Base-by-base conservation (phyloP, 805 yeast species). In the Wickerhamomyces queroliae region DNA sequence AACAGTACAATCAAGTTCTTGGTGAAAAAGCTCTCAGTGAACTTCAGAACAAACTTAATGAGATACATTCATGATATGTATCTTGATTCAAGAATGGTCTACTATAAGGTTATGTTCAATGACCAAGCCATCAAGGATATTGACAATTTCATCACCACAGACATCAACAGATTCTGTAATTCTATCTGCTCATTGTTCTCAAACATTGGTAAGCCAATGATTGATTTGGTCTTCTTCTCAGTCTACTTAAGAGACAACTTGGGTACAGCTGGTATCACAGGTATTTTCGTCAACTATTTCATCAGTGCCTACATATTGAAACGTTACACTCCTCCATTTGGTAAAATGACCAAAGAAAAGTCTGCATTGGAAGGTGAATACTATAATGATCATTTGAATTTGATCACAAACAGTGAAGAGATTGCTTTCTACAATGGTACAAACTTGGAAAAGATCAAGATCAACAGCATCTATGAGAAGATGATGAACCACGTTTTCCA, bases 381-480 rank as follows among this genome's bases (percentile, higher is more conserved):
- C 58, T 85, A 89, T 59, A 88, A 85, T 50, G 83, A 85, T 49
- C 95, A 90, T 57, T 66, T 88, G 53, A 85, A 86, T 54, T 70
- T 90, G 58, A 88, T 88, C 55, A 82, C 83, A 42, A 90, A 90
- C 54, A 82, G 89, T 54, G 98, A 90, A 63, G 97, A 90, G 58
- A 88, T 90, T 51, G 95, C 96, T 0, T 90, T 90, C 56, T 90
- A 89, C 59, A 89, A 89, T 56, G 98, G 98, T 17, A 80, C 91
- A 0, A 66, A 70, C 11, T 74, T 89, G 43, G 97, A 90, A 61
- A 83, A 81, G 53, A 53, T 62, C 8, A 84, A 84, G 52, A 76
- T 89, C 37, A 63, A 61, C 26, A 70, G 69, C 30, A 71, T 83
- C 15, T 89, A 83, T 56, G 58, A 66, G 16, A 69, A 67, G 29